phyloP scores from a whole-genome alignment of 495 filamentous ascomycete species.

The Annulohypoxylon moriforme region DNA sequence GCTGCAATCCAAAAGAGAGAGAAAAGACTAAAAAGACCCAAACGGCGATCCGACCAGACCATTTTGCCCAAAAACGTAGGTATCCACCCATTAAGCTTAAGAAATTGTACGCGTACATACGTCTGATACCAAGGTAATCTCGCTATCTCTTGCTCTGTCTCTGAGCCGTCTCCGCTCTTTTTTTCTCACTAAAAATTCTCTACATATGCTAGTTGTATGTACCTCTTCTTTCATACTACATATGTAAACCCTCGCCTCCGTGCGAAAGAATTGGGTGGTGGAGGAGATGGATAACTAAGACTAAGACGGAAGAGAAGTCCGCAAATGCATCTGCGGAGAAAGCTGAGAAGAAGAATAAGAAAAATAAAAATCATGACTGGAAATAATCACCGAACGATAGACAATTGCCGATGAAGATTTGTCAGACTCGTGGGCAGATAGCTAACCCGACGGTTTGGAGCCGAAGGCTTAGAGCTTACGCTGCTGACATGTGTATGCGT shows the following conservation, averaged over 20 bases:
- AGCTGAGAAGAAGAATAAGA: neutral
- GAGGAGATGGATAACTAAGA: neutral
- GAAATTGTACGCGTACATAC: neutral
- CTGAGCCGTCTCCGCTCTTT: neutral
- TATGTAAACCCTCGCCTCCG: neutral
- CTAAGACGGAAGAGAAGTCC: neutral
- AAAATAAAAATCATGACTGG: neutral
- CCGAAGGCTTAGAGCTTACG: slow-evolving; percentile 41
- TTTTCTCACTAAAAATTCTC: neutral
- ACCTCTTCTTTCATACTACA: too few species aligned
- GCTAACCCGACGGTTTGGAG: slow-evolving; percentile 40
- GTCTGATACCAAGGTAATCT: neutral
- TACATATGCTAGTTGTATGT: neutral
- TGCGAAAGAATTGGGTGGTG: too few species aligned
- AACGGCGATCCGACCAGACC: slow-evolving; percentile 15
- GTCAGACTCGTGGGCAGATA: slow-evolving; percentile 26
- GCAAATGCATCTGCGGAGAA: neutral
- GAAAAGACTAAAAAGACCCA: neutral
- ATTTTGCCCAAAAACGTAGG: neutral
- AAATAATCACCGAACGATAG: neutral
- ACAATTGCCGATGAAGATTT: slow-evolving; percentile 38
- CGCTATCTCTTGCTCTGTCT: slow-evolving; percentile 4
- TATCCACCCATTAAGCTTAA: slow-evolving; percentile 31
- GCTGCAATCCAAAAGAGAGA: neutral
- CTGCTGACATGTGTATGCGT: slow-evolving; percentile 27